Base-by-base conservation (phyloP, 1,284 basidiomycete species). In the Inonotus obliquus region DNA sequence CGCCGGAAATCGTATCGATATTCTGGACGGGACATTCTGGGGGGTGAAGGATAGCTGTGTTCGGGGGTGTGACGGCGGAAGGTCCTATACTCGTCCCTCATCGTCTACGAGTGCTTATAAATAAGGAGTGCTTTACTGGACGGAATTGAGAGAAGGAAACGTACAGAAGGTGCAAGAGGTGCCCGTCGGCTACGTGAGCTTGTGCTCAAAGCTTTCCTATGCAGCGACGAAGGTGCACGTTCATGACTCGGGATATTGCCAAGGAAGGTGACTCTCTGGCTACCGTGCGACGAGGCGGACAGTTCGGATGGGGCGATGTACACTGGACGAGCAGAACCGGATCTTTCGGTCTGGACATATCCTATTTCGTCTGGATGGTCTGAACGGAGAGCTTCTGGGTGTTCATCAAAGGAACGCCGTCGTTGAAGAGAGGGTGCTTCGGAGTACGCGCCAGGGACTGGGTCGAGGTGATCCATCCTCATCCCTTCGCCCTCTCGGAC, bases 211-310 rank as follows among this genome's bases (percentile, higher is more conserved):
- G 39, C 13, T 9, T 29, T 47, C 11, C 49, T 45, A 21, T 39
- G 56, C 13, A 38, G 4, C 9, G 38, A 37, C 29, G 44, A 25
- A n/a, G 19, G 29, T 55, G 27, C 57, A 39, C 39, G 57, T 29
- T 54, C 56, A 35, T 38, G 51, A 39, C 25, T 49, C 17, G 27
- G 41, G 6, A 49, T 32, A 35, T 56, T 53, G n/a, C 57, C 57
- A 41, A 57, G 38, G 39, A 63, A 59, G 1, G 61, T 59, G n/a
- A 59, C 61, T 25, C 41, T 54, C 35, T 59, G 57, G 21, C 37
- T 39, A 11, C 57, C 32, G 9, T 57, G 57, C n/a, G 61, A 38
- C 2, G 61, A 62, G 54, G 39, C 25, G 21, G 61, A 63, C 19
- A 19, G 53, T 6, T 54, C 53, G 17, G 59, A 55, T 32, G 61